phyloP scores from a whole-genome alignment of 2,329 filamentous ascomycete genomes.

The Metarhizium anisopliae region DNA sequence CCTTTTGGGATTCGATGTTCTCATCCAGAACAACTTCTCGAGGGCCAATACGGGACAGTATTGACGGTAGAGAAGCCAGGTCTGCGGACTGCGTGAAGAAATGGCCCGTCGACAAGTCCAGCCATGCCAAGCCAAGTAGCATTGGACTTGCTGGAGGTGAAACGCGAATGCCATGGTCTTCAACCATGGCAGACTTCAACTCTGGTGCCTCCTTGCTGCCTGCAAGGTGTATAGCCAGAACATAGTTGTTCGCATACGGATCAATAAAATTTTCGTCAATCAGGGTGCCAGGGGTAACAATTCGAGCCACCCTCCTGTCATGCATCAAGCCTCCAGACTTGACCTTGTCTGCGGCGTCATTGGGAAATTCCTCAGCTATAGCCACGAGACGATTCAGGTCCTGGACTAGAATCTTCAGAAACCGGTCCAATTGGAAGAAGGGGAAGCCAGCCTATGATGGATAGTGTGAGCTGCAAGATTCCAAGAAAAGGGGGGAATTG shows the following conservation, averaged over 20 bases:
- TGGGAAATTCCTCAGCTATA: conserved; percentile 85
- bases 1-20: conserved; percentile 44
- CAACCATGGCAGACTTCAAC: neutral
- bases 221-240: conserved; percentile 65
- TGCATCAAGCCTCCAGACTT: conserved; percentile 75
- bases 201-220: neutral
- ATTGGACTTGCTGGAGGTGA: conserved; percentile 7
- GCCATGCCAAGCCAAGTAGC: conserved; percentile 75
- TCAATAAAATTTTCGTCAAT: conserved; percentile 98
- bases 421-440: conserved; percentile 84
- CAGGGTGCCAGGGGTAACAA: conserved; percentile 88
- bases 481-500: neutral
- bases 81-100: conserved; percentile 79
- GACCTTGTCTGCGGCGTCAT: conserved; percentile 58
- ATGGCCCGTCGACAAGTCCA: conserved; percentile 89
- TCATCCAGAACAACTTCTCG: conserved; percentile 76
- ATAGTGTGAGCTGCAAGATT: neutral
- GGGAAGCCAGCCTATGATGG: conserved; percentile 74
- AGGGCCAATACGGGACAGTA: conserved; percentile 73
- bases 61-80: conserved; percentile 63
- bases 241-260: conserved; percentile 85
- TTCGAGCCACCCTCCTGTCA: conserved; percentile 73
- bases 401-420: conserved; percentile 85
- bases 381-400: conserved; percentile 87
- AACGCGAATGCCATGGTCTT: conserved; percentile 3